Base-by-base conservation (phyloP, 495 filamentous ascomycete species). In the Aspergillus sclerotioniger region DNA sequence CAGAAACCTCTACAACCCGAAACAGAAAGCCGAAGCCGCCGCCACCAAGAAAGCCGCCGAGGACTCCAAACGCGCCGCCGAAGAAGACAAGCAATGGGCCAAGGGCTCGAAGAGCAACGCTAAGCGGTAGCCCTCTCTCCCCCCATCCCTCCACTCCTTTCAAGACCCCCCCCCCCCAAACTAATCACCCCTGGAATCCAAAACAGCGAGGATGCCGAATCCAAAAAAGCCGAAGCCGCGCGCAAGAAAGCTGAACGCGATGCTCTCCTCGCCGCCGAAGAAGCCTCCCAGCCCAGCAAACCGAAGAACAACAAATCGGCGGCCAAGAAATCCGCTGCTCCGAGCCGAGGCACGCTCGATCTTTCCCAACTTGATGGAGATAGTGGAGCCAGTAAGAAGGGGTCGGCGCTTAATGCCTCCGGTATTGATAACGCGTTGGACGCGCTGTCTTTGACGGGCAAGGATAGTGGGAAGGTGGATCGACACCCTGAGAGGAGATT, bases 401-500 rank as follows among this genome's bases (percentile, higher is more conserved):
- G 62, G 13, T 62, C 80, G 3, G 69, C 89, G 1, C 81, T 96
- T 55, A 90, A 84, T 63, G 91, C 91, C 8, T 82, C 87, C 13
- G 91, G 91, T 60, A 95, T 97, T 67, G 92, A 97, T 69, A 90
- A 96, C 61, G 90, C 90, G 6, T 81, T 98, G 41, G 92, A 96
- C 62, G 91, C 90, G 12, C 82, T 97, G 25, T 81, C 80, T 8
- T 61, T 96, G 19, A 87, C 89, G 9, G 68, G 66, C 46, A 62
- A 72, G 57, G 73, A 80, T 25, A 68, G 72, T 7, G 69, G 75
- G 3, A 90, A 94, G 73, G 73, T 96, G 37, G 94, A 98, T 67
- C 77, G 84, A 29, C 91, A 98, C 66, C 91, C 92, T 0, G 90
- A 96, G 75, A 76, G 90, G 35, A 75, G 95, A 53, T 92, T 85